phyloP scores from a whole-genome alignment of 352 stramenopile species.

The Phytophthora citrophthora region DNA sequence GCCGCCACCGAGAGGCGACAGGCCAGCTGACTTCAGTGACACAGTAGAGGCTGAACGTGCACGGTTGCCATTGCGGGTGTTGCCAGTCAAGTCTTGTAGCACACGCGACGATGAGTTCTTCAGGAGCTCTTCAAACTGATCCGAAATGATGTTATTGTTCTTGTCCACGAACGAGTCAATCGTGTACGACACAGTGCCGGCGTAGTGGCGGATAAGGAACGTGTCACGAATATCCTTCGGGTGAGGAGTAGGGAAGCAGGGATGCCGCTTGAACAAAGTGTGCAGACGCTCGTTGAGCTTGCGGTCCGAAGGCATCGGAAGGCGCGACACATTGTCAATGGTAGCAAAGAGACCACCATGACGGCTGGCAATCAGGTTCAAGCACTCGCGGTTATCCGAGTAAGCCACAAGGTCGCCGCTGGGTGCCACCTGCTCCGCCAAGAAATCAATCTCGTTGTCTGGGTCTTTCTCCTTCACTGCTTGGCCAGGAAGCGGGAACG shows the following conservation, averaged over 20 bases:
- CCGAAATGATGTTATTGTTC: constrained; percentile 92
- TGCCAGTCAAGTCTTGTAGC: constrained; percentile 70
- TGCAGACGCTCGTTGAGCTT: constrained; percentile 88
- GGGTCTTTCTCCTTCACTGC: constrained; percentile 39
- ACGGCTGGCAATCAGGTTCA: constrained; percentile 84
- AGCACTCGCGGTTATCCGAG: constrained; percentile 85
- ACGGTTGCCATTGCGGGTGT: constrained; percentile 43
- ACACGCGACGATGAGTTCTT: constrained; percentile 80
- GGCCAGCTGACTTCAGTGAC: constrained; percentile 50
- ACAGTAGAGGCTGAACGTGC: constrained; percentile 51
- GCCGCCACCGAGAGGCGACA: constrained; percentile 39
- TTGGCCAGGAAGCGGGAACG: constrained; percentile 63
- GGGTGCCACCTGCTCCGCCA: constrained; percentile 43
- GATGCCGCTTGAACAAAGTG: constrained; percentile 82
- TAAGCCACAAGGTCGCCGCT: constrained; percentile 71
- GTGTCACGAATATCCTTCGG: constrained; percentile 85
- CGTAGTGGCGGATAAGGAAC: constrained; percentile 89
- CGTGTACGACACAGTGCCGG: constrained; percentile 84
- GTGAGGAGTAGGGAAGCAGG: constrained; percentile 86
- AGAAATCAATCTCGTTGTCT: constrained; percentile 40
- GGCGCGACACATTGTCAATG: constrained; percentile 83
- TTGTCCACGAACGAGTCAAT: constrained; percentile 91
- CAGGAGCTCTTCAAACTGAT: constrained; percentile 89
- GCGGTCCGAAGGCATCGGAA: constrained; percentile 89
- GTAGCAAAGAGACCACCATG: constrained; percentile 86